Percentiles rank a stretch among this genome's conserved stretches.
Conservation (phyloP, 192 early-diverging fungal species). For the Linnemannia zychae region DNA sequence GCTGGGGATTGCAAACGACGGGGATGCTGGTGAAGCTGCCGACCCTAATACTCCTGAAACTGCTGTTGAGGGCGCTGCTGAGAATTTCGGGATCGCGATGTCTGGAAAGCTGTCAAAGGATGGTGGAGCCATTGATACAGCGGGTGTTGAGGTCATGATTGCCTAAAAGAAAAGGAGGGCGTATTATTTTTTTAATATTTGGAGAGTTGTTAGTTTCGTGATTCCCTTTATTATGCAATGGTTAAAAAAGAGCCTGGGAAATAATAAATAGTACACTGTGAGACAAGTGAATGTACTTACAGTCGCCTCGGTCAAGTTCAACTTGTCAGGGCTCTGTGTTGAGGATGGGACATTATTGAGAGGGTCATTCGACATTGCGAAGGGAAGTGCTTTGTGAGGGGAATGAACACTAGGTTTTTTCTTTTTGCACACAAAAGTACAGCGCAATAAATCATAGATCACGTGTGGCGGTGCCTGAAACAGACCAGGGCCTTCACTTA, state of each 20-base stretch:
- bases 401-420: not conserved
- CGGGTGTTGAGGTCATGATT: not conserved
- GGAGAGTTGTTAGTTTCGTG: not conserved
- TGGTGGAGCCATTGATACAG: slow-evolving; percentile 20
- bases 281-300: too few species aligned
- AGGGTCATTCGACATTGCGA: slow-evolving; percentile 23
- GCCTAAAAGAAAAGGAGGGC: not conserved
- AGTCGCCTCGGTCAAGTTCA: not conserved
- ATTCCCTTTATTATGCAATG: not conserved
- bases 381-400: not conserved
- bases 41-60: not conserved
- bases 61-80: not conserved
- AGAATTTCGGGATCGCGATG: not conserved
- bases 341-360: slow-evolving; percentile 17
- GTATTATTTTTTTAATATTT: too few species aligned
- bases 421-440: not conserved
- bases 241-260: too few species aligned
- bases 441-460: not conserved
- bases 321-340: slow-evolving; percentile 23
- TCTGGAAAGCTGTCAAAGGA: slow-evolving; percentile 52
- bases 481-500: not conserved
- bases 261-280: not conserved
- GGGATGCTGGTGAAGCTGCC: not conserved
- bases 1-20: slow-evolving; percentile 15
- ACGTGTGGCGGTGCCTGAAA: not conserved